Evolutionary conservation across 2,329 filamentous ascomycete species (phyloP).

Genomic region (Juglanconis juglandina): DNA sequence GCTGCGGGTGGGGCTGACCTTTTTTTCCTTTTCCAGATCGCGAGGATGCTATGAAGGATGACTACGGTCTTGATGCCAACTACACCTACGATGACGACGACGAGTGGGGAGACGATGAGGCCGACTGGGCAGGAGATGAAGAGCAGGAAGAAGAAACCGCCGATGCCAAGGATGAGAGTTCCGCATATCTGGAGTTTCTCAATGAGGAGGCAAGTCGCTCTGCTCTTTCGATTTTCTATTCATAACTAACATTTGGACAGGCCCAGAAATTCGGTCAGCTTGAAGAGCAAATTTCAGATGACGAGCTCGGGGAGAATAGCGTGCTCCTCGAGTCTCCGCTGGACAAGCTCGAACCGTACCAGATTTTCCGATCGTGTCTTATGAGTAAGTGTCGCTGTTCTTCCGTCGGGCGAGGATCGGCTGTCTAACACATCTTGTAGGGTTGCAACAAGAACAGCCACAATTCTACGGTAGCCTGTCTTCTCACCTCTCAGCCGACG

Average conservation of each 20-base stretch:
- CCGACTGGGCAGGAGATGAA: conserved; percentile 73
- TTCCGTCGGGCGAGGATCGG: neutral
- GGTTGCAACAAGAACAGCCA: conserved; percentile 85
- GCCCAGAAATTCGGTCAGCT: conserved; percentile 79
- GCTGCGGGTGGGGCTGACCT: conserved; percentile 22
- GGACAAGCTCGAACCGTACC: conserved; percentile 92
- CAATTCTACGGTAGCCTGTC: conserved; percentile 81
- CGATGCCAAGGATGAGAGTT: conserved; percentile 83
- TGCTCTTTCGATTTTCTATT: neutral
- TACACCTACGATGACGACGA: conserved; percentile 71
- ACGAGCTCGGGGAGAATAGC: conserved; percentile 90
- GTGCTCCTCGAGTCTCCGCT: conserved; percentile 88
- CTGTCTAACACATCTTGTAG: conserved; percentile 40
- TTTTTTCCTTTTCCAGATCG: conserved; percentile 56
- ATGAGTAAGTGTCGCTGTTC: conserved; percentile 61
- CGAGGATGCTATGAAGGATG: conserved; percentile 87
- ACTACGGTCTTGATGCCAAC: conserved; percentile 67
- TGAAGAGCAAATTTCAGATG: conserved; percentile 66
- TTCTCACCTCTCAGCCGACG: conserved; percentile 72
- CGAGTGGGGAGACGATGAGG: conserved; percentile 78
- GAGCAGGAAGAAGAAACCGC: conserved; percentile 61
- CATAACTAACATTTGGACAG: conserved; percentile 39
- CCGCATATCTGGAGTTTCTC: conserved; percentile 91
- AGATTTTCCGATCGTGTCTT: conserved; percentile 78
- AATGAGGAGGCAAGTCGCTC: conserved; percentile 70